Conservation (phyloP, 31 red algal genomes). For the Bonnemaisonia californica region DNA sequence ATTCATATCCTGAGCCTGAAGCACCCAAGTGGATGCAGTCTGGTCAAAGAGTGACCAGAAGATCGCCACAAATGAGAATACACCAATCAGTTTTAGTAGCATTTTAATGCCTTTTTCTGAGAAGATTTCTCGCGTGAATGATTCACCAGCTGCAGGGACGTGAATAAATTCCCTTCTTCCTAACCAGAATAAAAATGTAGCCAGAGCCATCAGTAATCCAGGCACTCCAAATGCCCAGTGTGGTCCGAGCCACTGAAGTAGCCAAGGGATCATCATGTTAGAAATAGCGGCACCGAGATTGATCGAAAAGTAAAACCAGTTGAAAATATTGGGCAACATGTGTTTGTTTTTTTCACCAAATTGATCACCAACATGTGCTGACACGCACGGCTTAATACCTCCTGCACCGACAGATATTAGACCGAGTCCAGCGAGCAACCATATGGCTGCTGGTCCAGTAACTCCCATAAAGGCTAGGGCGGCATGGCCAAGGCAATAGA, state of each 20-base stretch:
- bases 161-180: constrained; percentile 3
- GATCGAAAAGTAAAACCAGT: constrained; percentile 14
- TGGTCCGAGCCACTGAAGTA: background rate
- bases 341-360: constrained; percentile 9
- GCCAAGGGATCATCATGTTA: constrained; percentile 2
- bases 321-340: background rate
- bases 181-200: constrained; percentile 16
- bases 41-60: constrained; percentile 21
- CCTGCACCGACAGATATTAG: constrained; percentile 15
- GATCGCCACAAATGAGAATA: background rate
- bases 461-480: constrained; percentile 5
- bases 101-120: background rate
- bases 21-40: background rate
- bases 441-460: background rate
- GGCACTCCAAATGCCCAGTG: constrained; percentile 6
- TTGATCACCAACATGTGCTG: constrained; percentile 28
- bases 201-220: constrained; percentile 20
- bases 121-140: background rate
- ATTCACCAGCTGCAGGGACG: background rate
- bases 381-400: constrained; percentile 27
- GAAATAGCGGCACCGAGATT: constrained; percentile 9
- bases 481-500: constrained; percentile 20
- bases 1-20: background rate
- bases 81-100: background rate
- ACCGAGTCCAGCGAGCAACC: background rate